Evolutionary conservation across 306 rosid genomes (phyloP), one percentile per base, ranked within the genome.

Genomic region (Trifolium subterraneum): DNA sequence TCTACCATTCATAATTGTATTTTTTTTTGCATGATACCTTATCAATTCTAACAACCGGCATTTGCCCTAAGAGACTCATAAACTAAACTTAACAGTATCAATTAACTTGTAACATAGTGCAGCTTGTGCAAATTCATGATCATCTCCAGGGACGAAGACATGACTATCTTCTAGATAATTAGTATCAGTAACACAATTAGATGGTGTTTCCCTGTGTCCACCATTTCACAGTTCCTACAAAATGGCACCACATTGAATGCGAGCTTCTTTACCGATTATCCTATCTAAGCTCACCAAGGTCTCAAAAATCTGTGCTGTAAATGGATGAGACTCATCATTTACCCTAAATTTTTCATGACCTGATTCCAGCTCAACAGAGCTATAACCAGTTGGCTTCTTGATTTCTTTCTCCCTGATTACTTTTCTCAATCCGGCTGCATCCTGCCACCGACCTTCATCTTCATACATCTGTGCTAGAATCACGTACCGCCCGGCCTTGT

Each of bases 401-500:
- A 90, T 85, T 59, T 89, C 88, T 75, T 75, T 93, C 81, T 89
- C 87, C 80, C 83, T 85, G 8, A 90, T 65, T 44, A 81, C 50
- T 68, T 80, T 89, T 82, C 97, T 90, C 75, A 90, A 72, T 78
- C 87, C 75, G 22, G 88, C 88, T 4, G 98, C 98, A 36, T 93
- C 89, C 64, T 87, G 83, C 93, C 91, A 89, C 77, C 71, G 77
- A 41, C 92, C 87, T 20, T 79, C 84, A 38, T 87, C 93, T 85
- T 89, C 98, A 54, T 89, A 89, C 90, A 90, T 89, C 54, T 76
- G 85, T 5, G 93, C 92, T 69, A 92, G 78, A 83, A 84, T 88
- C 71, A 90, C 76, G 29, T 88, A 90, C 54, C 90, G 85, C 47
- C 87, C 88, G 0, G 87, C 91, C 16, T 85, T 88, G 31, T 84